A percentile compares a stretch with the other conserved stretches of the same genome.
phyloP scores from a whole-genome alignment of 495 filamentous ascomycete genomes.

The Chaetomium cochliodes region DNA sequence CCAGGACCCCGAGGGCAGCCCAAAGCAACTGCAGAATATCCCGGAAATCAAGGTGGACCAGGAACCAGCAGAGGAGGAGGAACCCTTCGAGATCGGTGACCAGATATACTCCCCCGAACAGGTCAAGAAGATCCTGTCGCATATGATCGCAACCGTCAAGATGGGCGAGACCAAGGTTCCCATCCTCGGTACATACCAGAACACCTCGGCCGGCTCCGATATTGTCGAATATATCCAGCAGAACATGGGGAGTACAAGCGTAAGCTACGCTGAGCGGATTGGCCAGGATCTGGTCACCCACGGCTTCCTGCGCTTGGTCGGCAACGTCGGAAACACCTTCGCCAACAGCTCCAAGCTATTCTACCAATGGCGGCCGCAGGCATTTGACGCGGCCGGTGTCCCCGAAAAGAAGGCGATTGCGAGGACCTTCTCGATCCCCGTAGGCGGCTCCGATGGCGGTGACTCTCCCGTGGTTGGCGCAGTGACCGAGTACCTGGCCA shows the following conservation, averaged over 20 bases:
- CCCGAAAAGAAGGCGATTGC: constrained; percentile 78
- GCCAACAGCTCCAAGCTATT: constrained; percentile 95
- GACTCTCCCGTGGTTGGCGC: constrained; percentile 74
- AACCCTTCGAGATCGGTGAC: constrained; percentile 88
- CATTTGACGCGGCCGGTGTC: constrained; percentile 81
- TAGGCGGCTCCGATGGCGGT: constrained; percentile 51
- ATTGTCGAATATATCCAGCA: constrained; percentile 94
- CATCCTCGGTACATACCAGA: constrained; percentile 91
- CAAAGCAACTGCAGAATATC: constrained; percentile 48
- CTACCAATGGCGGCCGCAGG: constrained; percentile 94
- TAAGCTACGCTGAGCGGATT: constrained; percentile 87
- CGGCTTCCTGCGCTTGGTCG: constrained; percentile 86
- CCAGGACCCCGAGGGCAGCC: constrained; percentile 67
- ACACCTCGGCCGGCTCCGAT: constrained; percentile 83
- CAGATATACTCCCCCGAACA: constrained; percentile 77
- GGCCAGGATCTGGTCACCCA: constrained; percentile 87
- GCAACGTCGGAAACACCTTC: constrained; percentile 91
- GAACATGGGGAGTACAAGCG: constrained; percentile 74
- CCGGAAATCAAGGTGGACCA: constrained; percentile 61
- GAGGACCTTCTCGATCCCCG: constrained; percentile 65
- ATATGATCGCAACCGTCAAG: constrained; percentile 84
- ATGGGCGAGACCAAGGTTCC: constrained; percentile 90
- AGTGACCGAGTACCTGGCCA: constrained; percentile 81
- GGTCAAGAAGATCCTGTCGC: constrained; percentile 80
- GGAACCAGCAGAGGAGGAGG: constrained; percentile 57